These are phyloP conservation scores for Boletus rubroflammeus DNA, from an alignment of 768 basidiomycete genomes.

Conservation along the genomic window DNA sequence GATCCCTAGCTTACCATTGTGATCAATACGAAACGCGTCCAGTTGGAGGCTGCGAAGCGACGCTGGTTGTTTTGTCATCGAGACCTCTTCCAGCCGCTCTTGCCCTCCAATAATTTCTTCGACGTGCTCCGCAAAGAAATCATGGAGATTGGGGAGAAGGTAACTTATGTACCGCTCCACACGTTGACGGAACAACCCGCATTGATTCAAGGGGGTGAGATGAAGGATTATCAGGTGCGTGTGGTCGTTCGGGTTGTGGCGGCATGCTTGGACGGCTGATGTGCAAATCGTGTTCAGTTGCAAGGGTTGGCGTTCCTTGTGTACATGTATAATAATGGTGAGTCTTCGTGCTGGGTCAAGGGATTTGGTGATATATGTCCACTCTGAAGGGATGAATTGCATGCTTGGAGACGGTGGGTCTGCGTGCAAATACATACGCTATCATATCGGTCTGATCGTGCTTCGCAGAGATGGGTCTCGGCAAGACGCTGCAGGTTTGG, in stretches of 20 bases:
- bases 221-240: conserved; percentile 70
- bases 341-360: background rate
- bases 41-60: conserved; percentile 40
- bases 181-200: conserved; percentile 45
- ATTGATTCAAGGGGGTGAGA: conserved; percentile 50
- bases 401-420: conserved; percentile 66
- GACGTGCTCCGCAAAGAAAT: conserved; percentile 32
- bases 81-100: conserved; percentile 43
- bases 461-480: conserved; percentile 54
- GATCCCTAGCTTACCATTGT: conserved; percentile 39
- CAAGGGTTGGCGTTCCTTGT: conserved; percentile 64
- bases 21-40: conserved; percentile 35
- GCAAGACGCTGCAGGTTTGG: conserved; percentile 58
- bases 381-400: conserved; percentile 53
- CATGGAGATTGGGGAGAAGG: conserved; percentile 26
- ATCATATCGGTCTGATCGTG: background rate
- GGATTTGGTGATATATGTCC: background rate
- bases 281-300: conserved; percentile 32
- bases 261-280: background rate
- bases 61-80: conserved; percentile 46
- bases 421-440: background rate
- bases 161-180: conserved; percentile 35
- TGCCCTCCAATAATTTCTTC: conserved; percentile 42
- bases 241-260: conserved; percentile 4
- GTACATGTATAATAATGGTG: conserved; percentile 65